A percentile compares a stretch with the other conserved stretches of the same genome.
These are phyloP conservation scores for Penicillium manginii DNA, from an alignment of 495 filamentous ascomycete species.

Conservation along the genomic window DNA sequence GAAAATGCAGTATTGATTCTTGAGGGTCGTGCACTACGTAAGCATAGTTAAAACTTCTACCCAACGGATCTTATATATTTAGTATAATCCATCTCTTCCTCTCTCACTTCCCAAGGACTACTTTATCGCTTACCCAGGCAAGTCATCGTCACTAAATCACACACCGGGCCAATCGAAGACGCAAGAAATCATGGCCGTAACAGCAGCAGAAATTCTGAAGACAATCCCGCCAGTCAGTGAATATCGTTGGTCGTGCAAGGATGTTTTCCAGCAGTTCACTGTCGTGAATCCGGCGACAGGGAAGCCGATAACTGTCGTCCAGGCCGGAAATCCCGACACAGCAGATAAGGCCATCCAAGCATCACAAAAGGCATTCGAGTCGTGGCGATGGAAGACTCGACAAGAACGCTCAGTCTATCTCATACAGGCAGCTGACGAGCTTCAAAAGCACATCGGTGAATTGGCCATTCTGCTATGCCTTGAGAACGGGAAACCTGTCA, in stretches of 20 bases:
- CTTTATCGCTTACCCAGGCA: no score
- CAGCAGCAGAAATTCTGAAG: not conserved
- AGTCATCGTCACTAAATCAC: no score
- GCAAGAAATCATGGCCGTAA: not conserved
- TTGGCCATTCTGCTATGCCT: conserved; percentile 23
- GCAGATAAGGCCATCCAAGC: conserved; percentile 11
- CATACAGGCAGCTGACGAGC: conserved; percentile 18
- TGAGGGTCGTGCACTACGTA: no score
- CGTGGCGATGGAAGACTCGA: conserved; percentile 9
- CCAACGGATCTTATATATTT: no score
- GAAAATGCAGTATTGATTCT: not conserved
- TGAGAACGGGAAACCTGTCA: conserved; percentile 27
- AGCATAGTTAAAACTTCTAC: no score
- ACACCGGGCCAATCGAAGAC: no score
- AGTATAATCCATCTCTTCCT: no score
- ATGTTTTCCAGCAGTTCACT: conserved; percentile 5
- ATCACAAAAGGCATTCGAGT: conserved; percentile 12
- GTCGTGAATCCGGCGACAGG: conserved; percentile 17
- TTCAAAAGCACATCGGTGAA: conserved; percentile 8
- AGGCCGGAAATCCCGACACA: conserved; percentile 14
- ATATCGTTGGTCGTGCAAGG: conserved; percentile 12
- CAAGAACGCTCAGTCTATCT: conserved; percentile 13
- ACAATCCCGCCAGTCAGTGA: conserved; percentile 1
- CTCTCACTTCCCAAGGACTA: no score
- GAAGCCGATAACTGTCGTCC: conserved; percentile 10